Conservation (phyloP, 2,329 filamentous ascomycete genomes). For the Arthroderma sp. region DNA sequence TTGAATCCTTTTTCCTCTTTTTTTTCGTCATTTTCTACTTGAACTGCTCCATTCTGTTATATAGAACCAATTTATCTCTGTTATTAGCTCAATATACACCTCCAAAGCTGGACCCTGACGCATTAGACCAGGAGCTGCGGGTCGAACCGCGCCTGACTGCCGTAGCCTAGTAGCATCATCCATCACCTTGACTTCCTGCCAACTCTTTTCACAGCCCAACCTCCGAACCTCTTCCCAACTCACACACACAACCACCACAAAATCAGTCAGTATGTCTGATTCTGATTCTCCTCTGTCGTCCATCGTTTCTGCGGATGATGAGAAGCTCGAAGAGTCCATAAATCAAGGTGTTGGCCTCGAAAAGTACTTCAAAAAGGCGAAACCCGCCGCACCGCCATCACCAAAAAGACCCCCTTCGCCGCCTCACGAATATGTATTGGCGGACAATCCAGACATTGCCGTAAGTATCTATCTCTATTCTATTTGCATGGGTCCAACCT, state of each 20-base stretch:
- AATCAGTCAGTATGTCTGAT: conserved; percentile 30
- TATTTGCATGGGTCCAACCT: background rate
- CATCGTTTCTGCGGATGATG: conserved; percentile 46
- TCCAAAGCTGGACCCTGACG: too few species aligned
- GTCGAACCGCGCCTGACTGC: too few species aligned
- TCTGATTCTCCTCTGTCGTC: conserved; percentile 47
- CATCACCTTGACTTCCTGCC: background rate
- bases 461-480: conserved; percentile 44
- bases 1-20: too few species aligned
- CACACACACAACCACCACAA: background rate
- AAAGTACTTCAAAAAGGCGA: conserved; percentile 43
- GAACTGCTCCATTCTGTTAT: too few species aligned
- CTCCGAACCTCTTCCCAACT: background rate
- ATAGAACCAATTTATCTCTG: too few species aligned
- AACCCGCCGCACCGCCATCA: conserved; percentile 48
- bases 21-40: too few species aligned
- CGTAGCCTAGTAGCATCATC: background rate
- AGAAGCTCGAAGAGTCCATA: conserved; percentile 29
- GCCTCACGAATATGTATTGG: conserved; percentile 76
- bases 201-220: background rate
- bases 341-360: conserved; percentile 30
- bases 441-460: conserved; percentile 83
- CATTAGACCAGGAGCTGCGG: too few species aligned
- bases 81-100: too few species aligned
- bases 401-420: conserved; percentile 77